A percentile compares a stretch with the other conserved stretches of the same genome.
Evolutionary conservation across 2,329 filamentous ascomycete species (phyloP).

Genomic region (Ilyonectria destructans): DNA sequence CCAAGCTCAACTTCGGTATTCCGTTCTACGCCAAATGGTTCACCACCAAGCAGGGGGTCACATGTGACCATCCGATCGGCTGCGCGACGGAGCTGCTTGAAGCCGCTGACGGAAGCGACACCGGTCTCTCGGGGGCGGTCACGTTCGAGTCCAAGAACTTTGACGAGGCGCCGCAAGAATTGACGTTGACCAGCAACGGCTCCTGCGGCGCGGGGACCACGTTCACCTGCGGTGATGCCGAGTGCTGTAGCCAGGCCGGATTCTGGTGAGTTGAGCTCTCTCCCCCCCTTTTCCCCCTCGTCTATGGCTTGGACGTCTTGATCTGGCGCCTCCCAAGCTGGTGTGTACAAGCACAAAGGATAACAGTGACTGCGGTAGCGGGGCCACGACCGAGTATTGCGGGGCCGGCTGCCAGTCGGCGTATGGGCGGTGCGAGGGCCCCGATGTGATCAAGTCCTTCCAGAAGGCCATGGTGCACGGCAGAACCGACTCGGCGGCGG

Average conservation of each 20-base stretch:
- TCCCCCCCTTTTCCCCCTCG: not conserved
- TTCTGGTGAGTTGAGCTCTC: constrained; percentile 40
- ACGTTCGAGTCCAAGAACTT: constrained; percentile 58
- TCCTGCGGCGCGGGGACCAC: constrained; percentile 41
- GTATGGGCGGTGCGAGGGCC: constrained; percentile 40
- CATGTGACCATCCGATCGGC: constrained; percentile 68
- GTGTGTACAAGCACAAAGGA: not conserved
- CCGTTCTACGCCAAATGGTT: constrained; percentile 82
- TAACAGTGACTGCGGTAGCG: constrained; percentile 20
- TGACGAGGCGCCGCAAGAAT: constrained; percentile 33
- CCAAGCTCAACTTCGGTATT: constrained; percentile 77
- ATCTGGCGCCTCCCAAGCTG: not conserved
- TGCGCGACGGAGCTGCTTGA: constrained; percentile 75
- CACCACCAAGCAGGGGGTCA: constrained; percentile 63
- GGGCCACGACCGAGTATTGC: constrained; percentile 39
- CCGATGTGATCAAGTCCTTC: constrained; percentile 53
- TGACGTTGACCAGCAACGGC: constrained; percentile 37
- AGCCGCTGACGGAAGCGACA: constrained; percentile 72
- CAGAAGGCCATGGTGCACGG: constrained; percentile 59
- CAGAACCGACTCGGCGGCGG: constrained; percentile 62
- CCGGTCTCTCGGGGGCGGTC: constrained; percentile 63
- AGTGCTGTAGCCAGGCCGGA: constrained; percentile 40
- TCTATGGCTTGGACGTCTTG: not conserved
- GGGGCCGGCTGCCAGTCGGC: constrained; percentile 39
- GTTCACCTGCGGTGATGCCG: constrained; percentile 34